Base-by-base conservation (phyloP, 2,329 filamentous ascomycete genomes). In the Dactylellina parvicollis region DNA sequence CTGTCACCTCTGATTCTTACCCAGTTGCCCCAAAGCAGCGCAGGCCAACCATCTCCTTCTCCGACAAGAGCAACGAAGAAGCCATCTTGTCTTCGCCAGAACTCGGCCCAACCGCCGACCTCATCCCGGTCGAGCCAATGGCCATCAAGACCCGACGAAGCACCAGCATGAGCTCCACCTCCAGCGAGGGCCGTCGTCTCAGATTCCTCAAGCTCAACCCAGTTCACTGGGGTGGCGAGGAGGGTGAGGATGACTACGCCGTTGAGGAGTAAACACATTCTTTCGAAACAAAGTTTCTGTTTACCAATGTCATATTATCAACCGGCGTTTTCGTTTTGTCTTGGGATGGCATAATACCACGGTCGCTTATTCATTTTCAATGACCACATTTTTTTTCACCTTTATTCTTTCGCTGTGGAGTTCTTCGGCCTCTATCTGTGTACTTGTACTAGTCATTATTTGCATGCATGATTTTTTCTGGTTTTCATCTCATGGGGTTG, bases 131-230 rank as follows among this genome's bases (percentile, higher is more conserved):
- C 52, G 77, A 78, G 30, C 75, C 75, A 16, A 67, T 77, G 46
- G 62, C 38, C 30, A 42, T 66, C 54, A 67, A 74, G 70, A 67
- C 80, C 57, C 83, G 85, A 79, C 85, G 86, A 79, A 85, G 83
- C 75, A 86, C 85, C 67, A 86, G 84, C 79, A 79, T 84, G 75
- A 86, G 83, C 82, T 85, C 83, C 79, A 80, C 80, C 75, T 80
- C 78, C 77, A 83, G 80, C 77, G 78, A 77, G 64, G 75, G 76
- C 36, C 77, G 77, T 75, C 79, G 82, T 73, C 81, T 82, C 76
- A 83, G 84, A 69, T 85, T 89, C 80, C 84, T 89, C 76, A 88
- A 88, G 83, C 85, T 89, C 67, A 85, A 86, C 22, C 87, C 87
- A 32, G 86, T 89, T 70, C 86, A 88, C 83, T 88, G 83, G 80